Base-by-base conservation (phyloP, 345 rosid species). In the Angophora floribunda region DNA sequence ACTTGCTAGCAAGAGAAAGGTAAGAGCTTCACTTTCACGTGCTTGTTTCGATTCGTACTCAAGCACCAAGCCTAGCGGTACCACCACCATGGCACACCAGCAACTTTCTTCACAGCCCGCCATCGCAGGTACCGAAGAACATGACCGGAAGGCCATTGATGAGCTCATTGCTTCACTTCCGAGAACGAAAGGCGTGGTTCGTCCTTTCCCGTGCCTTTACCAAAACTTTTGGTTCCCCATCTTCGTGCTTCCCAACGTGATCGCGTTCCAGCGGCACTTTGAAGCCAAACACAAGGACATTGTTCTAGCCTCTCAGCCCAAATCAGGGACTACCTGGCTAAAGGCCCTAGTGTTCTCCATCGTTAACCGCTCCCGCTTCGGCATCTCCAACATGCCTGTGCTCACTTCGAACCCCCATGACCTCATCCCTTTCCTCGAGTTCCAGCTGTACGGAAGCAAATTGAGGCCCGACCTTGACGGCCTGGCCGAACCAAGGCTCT, bases 281-380 rank as follows among this genome's bases (percentile, higher is more conserved):
- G 52, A 51, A 47, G 90, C 92, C 17, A 67, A 12, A 24, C 84
- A 88, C 51, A 51, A 49, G 8, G 93, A 92, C 87, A 87, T 85
- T 36, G 14, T 91, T 16, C 15, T 92, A 6, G 89, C 88, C 51
- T 65, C 90, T 13, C 15, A 52, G 4, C 92, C 94, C 7, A 92
- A 92, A 63, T 89, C 91, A 4, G 94, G 94, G 17, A 91, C 92
- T 5, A 90, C 94, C 0, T 92, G 94, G 94, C 80, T 91, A 6
- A 90, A 92, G 78, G 92, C 93, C 16, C 53, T 92, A 7, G n/a
- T 26, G 0, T 90, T 90, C 49, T 47, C 92, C 16, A 24, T 80
- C 41, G 19, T 89, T 3, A 75, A 89, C 32, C 91, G 91, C 50
- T 28, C 85, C 16, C 53, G 3, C 2, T 84, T 32, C 47, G 1